Evolutionary conservation across 2,329 filamentous ascomycete species (phyloP).

Genomic region (Bretziella fagacearum): DNA sequence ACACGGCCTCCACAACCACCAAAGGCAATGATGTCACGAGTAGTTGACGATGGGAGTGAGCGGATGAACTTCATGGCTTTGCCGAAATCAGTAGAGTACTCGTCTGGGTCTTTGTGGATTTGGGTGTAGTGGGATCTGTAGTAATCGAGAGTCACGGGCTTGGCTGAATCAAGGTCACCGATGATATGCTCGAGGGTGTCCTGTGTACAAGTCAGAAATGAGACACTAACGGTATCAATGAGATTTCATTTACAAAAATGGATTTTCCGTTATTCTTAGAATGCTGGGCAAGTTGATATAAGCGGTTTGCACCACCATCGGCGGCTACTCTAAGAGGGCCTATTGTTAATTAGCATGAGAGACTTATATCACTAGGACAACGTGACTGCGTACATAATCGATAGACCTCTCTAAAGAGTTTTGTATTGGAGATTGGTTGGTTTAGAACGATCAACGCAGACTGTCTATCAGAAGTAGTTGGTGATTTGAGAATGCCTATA

Average conservation of each 20-base stretch:
- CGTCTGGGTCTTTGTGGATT: conserved; percentile 57
- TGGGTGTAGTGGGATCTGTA: conserved; percentile 33
- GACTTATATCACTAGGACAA: background rate
- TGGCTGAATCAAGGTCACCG: conserved; percentile 80
- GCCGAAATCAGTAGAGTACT: conserved; percentile 79
- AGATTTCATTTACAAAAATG: conserved; percentile 3
- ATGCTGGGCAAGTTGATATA: conserved; percentile 29
- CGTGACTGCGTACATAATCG: conserved; percentile 2
- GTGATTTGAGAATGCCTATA: conserved; percentile 6
- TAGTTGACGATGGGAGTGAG: conserved; percentile 18
- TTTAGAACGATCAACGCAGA: conserved; percentile 35
- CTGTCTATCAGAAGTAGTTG: conserved; percentile 7
- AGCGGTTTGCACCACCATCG: conserved; percentile 76
- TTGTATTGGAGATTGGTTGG: conserved; percentile 31
- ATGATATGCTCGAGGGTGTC: conserved; percentile 56
- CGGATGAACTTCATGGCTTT: conserved; percentile 56
- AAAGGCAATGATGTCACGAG: conserved; percentile 54
- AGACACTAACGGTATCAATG: background rate
- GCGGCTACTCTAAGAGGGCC: conserved; percentile 52
- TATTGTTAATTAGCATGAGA: background rate
- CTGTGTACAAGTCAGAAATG: conserved; percentile 19
- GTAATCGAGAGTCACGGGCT: conserved; percentile 41
- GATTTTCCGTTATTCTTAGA: conserved; percentile 7
- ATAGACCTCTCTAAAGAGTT: conserved; percentile 25
- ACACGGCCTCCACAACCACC: conserved; percentile 80